Evolutionary conservation across 2,329 filamentous ascomycete genomes (phyloP), one percentile per base, ranked within the genome.

Genomic region (Colletotrichum sp.): DNA sequence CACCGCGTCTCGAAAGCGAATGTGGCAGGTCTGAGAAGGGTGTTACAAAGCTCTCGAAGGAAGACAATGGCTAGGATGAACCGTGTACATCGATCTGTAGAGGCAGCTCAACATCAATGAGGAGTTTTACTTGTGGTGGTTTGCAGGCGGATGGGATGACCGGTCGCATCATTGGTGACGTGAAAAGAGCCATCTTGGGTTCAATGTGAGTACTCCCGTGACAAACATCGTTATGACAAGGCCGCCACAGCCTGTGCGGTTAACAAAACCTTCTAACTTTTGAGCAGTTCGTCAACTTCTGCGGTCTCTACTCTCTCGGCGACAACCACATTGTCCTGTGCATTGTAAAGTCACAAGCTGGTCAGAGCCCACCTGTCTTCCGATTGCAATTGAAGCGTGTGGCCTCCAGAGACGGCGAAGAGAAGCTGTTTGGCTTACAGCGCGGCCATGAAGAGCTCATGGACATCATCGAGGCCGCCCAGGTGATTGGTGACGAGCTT

Each of bases 301-400:
- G 16, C 16, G 16, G 16, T 99, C 96, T 0, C 87, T 99, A 18
- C 60, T 94, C 94, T 0, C 85, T 99, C n/a, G 96, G 94, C 81
- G 95, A 98, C 70, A 93, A 93, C 79, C 91, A 90, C 52, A 94
- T 95, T 69, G 96, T 99, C 81, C 90, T 99, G 6, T 96, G 95
- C 79, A 93, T 99, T 77, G 96, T 95, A n/a, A 95, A 95, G 80
- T 92, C 98, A 39, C 93, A 95, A 78, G 89, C 92, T 10, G 92
- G 92, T 2, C 91, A 94, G 67, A 92, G 91, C 30, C 97, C 97
- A 0, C 97, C 99, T 81, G 92, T 98, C 68, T 88, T 99, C 67
- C 93, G 96, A 9, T 88, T 99, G 26, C 97, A 98, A 0, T 90
- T 99, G 30, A 93, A 95, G 79, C 90, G 96, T 57, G 95, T 96